phyloP scores from a whole-genome alignment of 2,329 filamentous ascomycete species.

The Ophiostoma piceae region DNA sequence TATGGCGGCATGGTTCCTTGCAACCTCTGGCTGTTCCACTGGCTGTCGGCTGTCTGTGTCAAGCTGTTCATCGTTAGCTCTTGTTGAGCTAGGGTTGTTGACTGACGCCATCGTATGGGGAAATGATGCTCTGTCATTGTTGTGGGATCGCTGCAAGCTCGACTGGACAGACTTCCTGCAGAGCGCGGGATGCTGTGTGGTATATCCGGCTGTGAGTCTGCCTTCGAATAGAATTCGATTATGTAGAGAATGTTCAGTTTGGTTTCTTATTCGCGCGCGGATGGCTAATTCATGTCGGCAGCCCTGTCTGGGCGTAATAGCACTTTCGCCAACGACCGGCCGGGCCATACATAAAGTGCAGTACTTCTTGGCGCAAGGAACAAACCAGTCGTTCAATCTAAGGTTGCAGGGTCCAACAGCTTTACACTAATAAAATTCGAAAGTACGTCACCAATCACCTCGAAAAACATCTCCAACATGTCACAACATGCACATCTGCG shows the following conservation, averaged over 20 bases:
- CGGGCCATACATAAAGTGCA: too few relatives aligned
- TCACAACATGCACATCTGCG: background rate
- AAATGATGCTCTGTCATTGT: background rate
- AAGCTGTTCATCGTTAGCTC: background rate
- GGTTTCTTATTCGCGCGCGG: too few relatives aligned
- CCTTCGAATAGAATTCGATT: background rate
- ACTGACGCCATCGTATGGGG: conserved; percentile 13
- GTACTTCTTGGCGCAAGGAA: too few relatives aligned
- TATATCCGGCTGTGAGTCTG: background rate
- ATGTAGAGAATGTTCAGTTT: background rate
- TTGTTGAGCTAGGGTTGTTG: background rate
- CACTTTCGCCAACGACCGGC: too few relatives aligned
- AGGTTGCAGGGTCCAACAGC: background rate
- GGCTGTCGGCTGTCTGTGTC: background rate
- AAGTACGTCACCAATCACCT: background rate
- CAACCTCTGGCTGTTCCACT: background rate
- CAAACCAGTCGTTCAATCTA: too few relatives aligned
- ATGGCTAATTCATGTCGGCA: too few relatives aligned
- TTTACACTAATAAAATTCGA: background rate
- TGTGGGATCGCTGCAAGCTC: background rate
- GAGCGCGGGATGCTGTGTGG: background rate
- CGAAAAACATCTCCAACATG: background rate
- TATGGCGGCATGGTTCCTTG: conserved; percentile 3
- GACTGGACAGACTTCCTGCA: background rate
- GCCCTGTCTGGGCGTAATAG: too few relatives aligned